Base-by-base conservation (phyloP, 2,329 filamentous ascomycete species). In the Monosporascus sp. region DNA sequence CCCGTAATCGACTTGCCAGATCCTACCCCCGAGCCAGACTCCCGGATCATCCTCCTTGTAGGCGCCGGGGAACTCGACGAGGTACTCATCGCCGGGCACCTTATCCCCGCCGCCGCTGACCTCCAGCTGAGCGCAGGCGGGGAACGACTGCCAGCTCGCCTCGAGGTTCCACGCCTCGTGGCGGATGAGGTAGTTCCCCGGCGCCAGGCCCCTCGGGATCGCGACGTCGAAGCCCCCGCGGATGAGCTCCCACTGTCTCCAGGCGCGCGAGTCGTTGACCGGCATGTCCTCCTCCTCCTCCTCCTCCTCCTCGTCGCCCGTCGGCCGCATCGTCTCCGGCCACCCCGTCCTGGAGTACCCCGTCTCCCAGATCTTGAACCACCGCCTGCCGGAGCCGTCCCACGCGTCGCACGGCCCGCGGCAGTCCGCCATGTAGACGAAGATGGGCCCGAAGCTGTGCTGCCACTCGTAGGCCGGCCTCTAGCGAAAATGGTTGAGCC, bases 311-410 rank as follows among this genome's bases (percentile, higher is more conserved):
- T 34, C 31, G 9, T 14, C 9, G 38, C 48, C 14, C 40, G 40
- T 44, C 49, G 56, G 59, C n/a, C n/a, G n/a, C 9, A 24, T 46
- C 46, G 2, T 50, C 17, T 44, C 7, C 61, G n/a, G 52, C 59
- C 27, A 57, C 63, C 55, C 74, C 56, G 19, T 49, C 1, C 31
- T 3, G 2, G 44, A 5, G 26, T 52, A 52, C 4, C 52, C 50
- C 7, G 52, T 31, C 38, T 54, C 55, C 45, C 36, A 55, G 50
- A 54, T 51, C 40, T 57, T 52, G 37, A 57, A 57, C 55, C 50
- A 55, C 19, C 48, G 52, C 31, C 49, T 52, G 3, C 52, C 55
- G 11, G 22, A 48, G 22, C 55, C 48, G 24, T 55, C 55, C 55
- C 52, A 54, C 22, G 52, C 14, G 24, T 51, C 38, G 22, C 52